Base-by-base conservation (phyloP, 177 flowering plant genomes). In the Vitis hybrid region DNA sequence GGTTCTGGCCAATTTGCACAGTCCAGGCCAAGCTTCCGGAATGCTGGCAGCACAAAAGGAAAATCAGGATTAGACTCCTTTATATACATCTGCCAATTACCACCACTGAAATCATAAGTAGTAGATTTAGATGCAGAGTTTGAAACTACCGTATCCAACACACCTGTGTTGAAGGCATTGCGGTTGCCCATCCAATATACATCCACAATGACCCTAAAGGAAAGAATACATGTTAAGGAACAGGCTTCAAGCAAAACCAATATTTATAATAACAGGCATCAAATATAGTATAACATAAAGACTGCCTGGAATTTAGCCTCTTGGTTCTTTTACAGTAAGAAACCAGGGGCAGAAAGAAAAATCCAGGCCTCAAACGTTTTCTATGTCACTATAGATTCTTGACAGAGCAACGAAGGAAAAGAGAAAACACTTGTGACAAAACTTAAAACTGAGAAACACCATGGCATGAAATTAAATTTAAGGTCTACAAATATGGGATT, bases 1-100 rank as follows among this genome's bases (percentile, higher is more conserved):
- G 98, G 97, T 73, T 89, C 86, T 8, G 84, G 82, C 98, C 98
- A 92, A 75, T 88, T 91, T 63, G 99, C 99, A 83, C 99, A 95
- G 75, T 95, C 99, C 79, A 95, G 83, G 40, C 94, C 97, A 69
- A 91, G 91, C 80, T 88, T 91, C 74, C 72, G 82, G 80, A 95
- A 95, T 77, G 97, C 97, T 95, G 79, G 50, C 56, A 80, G 27
- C 19, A 65, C 21, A 19, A 67, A 32, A 69, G 51, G 52, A 56
- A 21, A 69, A 30, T 21, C 17, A n/a, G 32, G 70, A 27, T 19
- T 17, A 58, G 52, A 61, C 9, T 17, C 50, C 24, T 24, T 24
- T 24, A 49, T 12, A 19, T n/a, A 72, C 52, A 72, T 17, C 13
- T 55, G n/a, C 6, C 57, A 61, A 27, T 6, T 35, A 58, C 12